phyloP scores from a whole-genome alignment of 2,329 filamentous ascomycete genomes.

The Colletotrichum scovillei region DNA sequence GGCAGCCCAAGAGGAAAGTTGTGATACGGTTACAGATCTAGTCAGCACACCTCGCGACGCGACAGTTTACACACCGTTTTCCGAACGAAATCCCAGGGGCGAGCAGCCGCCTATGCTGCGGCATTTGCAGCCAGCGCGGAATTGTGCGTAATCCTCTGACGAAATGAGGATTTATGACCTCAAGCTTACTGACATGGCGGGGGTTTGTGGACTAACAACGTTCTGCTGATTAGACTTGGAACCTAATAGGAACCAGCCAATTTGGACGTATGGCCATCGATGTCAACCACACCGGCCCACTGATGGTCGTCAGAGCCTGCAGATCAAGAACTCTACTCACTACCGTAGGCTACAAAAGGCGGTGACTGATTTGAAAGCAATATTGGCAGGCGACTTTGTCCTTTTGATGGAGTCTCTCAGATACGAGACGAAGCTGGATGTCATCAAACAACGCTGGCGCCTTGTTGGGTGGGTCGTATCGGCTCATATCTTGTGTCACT shows the following conservation, averaged over 20 bases:
- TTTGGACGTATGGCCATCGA: neutral
- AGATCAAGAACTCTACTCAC: constrained; percentile 20
- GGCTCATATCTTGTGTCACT: neutral
- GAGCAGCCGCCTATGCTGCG: neutral
- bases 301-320: neutral
- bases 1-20: neutral
- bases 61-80: neutral
- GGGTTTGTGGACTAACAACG: neutral
- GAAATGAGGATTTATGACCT: neutral
- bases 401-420: neutral
- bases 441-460: neutral
- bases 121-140: neutral
- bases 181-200: neutral
- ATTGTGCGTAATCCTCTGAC: neutral
- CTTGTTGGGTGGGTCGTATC: neutral
- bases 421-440: neutral
- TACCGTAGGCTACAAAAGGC: constrained; percentile 13
- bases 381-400: neutral
- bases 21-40: neutral
- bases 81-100: neutral
- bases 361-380: constrained; percentile 20
- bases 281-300: constrained; percentile 1
- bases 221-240: neutral
- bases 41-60: neutral
- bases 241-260: too few species aligned